Evolutionary conservation across 1,284 basidiomycete genomes (phyloP).

Genomic region (Cryptococcus wingfieldii): DNA sequence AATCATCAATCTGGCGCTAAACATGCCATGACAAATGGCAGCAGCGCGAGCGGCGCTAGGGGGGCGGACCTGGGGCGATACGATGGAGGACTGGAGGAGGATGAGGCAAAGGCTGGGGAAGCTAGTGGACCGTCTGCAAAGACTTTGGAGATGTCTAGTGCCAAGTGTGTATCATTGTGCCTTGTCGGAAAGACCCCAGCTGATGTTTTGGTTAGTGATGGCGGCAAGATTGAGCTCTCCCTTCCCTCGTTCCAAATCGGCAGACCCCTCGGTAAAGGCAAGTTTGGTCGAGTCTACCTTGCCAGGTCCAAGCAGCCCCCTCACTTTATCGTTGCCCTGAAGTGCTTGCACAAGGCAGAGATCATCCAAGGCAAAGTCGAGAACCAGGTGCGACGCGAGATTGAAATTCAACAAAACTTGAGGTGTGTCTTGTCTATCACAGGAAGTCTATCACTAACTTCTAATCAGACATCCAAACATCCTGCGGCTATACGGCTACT

Average conservation of each 20-base stretch:
- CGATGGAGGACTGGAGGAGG: slow-evolving; percentile 78
- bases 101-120: slow-evolving; percentile 55
- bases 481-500: slow-evolving; percentile 90
- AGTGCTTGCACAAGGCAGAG: slow-evolving; percentile 96
- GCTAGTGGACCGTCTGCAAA: slow-evolving; percentile 69
- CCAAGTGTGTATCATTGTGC: slow-evolving; percentile 55
- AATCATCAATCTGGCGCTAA: slow-evolving; percentile 18
- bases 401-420: slow-evolving; percentile 97
- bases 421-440: slow-evolving; percentile 47
- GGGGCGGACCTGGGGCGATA: slow-evolving; percentile 71
- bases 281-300: slow-evolving; percentile 98
- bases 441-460: background rate
- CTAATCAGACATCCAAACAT: slow-evolving; percentile 79
- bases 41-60: slow-evolving; percentile 5
- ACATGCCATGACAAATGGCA: slow-evolving; percentile 4
- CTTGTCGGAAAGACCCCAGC: background rate
- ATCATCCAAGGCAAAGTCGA: slow-evolving; percentile 84
- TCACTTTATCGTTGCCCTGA: slow-evolving; percentile 92
- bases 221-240: slow-evolving; percentile 44
- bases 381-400: slow-evolving; percentile 93
- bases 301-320: slow-evolving; percentile 84
- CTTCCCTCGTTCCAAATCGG: slow-evolving; percentile 90
- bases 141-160: slow-evolving; percentile 72
- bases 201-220: slow-evolving; percentile 45
- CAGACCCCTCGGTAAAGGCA: slow-evolving; percentile 92